These are phyloP conservation scores for Mortierella sp. DNA, from an alignment of 371 early-diverging fungal genomes.

Conservation along the genomic window DNA sequence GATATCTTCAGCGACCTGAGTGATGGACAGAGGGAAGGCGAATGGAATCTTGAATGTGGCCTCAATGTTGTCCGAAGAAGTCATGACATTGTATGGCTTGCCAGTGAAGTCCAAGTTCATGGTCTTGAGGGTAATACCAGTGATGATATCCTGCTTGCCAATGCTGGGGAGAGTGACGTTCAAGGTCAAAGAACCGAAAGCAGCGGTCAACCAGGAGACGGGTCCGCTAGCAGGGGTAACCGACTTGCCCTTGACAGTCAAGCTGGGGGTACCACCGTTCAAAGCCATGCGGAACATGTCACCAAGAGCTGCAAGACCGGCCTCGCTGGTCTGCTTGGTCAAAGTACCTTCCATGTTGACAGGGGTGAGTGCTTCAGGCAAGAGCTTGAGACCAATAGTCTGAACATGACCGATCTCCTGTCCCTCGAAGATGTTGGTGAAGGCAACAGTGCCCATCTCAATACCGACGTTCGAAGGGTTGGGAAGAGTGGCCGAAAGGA, in stretches of 20 bases:
- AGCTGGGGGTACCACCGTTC: constrained; percentile 52
- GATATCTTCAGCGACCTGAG: constrained; percentile 60
- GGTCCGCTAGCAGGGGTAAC: constrained; percentile 63
- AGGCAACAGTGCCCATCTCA: constrained; percentile 61
- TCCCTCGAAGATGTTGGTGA: constrained; percentile 58
- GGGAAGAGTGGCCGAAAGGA: constrained; percentile 59
- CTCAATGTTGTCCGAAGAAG: constrained; percentile 60
- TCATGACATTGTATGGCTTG: constrained; percentile 58
- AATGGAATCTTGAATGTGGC: constrained; percentile 65
- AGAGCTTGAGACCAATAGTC: constrained; percentile 32
- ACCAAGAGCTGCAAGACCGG: constrained; percentile 63
- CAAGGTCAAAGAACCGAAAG: constrained; percentile 62
- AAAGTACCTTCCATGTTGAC: constrained; percentile 64
- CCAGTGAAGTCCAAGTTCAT: constrained; percentile 64
- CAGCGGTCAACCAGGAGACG: constrained; percentile 65
- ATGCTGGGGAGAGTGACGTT: constrained; percentile 63
- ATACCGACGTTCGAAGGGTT: constrained; percentile 72
- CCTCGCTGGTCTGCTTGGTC: constrained; percentile 58
- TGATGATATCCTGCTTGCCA: constrained; percentile 56
- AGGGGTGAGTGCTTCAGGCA: constrained; percentile 33
- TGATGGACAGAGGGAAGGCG: constrained; percentile 63
- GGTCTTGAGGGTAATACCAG: constrained; percentile 60
- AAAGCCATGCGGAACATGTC: constrained; percentile 62
- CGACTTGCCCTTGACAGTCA: constrained; percentile 61
- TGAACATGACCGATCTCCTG: constrained; percentile 55